phyloP scores from a whole-genome alignment of 2,329 filamentous ascomycete genomes.

The Didymellaceae sp. region DNA sequence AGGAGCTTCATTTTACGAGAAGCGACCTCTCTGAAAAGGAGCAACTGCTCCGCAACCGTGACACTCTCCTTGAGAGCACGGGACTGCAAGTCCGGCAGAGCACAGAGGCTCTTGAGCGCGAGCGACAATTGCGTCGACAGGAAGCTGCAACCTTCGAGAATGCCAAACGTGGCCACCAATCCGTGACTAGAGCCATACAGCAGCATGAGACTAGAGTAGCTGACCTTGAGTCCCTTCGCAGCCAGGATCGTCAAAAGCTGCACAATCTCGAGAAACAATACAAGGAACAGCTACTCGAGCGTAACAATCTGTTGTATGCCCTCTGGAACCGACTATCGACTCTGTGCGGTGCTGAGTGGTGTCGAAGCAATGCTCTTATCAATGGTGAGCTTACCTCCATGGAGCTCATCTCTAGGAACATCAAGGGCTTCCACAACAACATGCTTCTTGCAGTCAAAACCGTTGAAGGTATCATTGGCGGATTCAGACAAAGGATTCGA shows the following conservation, averaged over 20 bases:
- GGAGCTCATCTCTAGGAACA: slow-evolving; percentile 83
- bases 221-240: slow-evolving; percentile 83
- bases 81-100: slow-evolving; percentile 85
- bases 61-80: slow-evolving; percentile 85
- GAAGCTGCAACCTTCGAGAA: slow-evolving; percentile 89
- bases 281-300: slow-evolving; percentile 85
- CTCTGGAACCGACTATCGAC: slow-evolving; percentile 88
- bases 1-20: slow-evolving; percentile 81
- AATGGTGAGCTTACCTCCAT: slow-evolving; percentile 85
- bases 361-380: slow-evolving; percentile 85
- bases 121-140: slow-evolving; percentile 81
- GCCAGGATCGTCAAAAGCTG: slow-evolving; percentile 78
- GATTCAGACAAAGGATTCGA: slow-evolving; percentile 81
- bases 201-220: slow-evolving; percentile 83
- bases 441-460: slow-evolving; percentile 85
- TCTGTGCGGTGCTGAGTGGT: slow-evolving; percentile 91
- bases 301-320: slow-evolving; percentile 85
- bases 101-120: slow-evolving; percentile 87
- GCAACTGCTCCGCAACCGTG: slow-evolving; percentile 85
- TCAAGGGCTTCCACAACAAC: slow-evolving; percentile 90
- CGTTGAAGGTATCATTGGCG: slow-evolving; percentile 78
- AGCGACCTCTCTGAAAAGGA: slow-evolving; percentile 87
- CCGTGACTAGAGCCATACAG: slow-evolving; percentile 83
- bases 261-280: slow-evolving; percentile 77
- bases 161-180: slow-evolving; percentile 84